Evolutionary conservation across 176 grass and related monocot genomes (phyloP).

Genomic region (Musa acuminata): DNA sequence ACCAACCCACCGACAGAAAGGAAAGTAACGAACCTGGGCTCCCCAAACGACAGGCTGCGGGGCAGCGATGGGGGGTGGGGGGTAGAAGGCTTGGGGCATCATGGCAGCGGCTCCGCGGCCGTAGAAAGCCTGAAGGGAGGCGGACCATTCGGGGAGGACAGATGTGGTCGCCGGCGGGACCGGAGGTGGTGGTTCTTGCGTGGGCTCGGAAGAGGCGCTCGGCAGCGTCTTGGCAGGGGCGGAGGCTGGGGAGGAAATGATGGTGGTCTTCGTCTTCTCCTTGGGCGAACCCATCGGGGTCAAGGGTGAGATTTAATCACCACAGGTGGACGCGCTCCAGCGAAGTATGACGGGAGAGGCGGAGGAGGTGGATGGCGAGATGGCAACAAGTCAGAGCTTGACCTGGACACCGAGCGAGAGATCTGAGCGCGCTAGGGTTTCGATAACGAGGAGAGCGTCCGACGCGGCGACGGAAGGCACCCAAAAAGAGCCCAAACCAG

Average conservation of each 20-base stretch:
- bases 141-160: conserved; percentile 3
- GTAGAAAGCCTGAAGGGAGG: conserved; percentile 12
- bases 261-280: not conserved
- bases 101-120: not conserved
- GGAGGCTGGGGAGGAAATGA: not conserved
- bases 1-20: not conserved
- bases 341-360: not conserved
- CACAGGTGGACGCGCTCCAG: not conserved
- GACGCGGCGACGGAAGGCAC: not conserved
- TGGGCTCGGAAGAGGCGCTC: not conserved
- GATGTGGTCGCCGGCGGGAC: not conserved
- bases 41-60: conserved; percentile 13
- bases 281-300: conserved; percentile 2
- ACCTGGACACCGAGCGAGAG: not conserved
- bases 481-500: not conserved
- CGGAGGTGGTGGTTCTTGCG: not conserved
- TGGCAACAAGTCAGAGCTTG: conserved; percentile 4
- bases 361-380: not conserved
- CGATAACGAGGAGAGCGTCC: not conserved
- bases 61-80: not conserved
- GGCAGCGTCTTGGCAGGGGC: not conserved
- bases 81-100: conserved; percentile 7
- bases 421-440: conserved; percentile 10
- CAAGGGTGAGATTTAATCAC: not conserved
- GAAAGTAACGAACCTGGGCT: conserved; percentile 11